Percentiles rank a stretch among this genome's conserved stretches.
phyloP scores from a whole-genome alignment of 2,329 filamentous ascomycete genomes.

The Fusarium mundagurra region DNA sequence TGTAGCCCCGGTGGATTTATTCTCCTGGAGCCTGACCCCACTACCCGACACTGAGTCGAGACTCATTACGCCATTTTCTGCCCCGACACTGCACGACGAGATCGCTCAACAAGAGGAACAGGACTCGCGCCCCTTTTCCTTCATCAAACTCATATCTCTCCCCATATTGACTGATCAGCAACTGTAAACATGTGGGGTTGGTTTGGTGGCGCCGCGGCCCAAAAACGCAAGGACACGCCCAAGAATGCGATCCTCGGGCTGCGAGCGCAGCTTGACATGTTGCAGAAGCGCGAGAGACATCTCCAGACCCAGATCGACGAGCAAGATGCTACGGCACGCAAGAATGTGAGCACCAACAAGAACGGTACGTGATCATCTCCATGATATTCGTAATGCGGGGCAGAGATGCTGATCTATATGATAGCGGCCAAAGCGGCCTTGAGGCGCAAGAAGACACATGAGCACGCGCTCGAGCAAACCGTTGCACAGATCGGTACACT shows the following conservation, averaged over 20 bases:
- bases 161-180: slow-evolving; percentile 10
- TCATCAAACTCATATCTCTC: not conserved
- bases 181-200: slow-evolving; percentile 76
- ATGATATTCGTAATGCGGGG: slow-evolving; percentile 16
- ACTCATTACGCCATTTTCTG: slow-evolving; percentile 39
- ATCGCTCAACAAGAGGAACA: slow-evolving; percentile 19
- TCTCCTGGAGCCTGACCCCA: slow-evolving; percentile 42
- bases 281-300: slow-evolving; percentile 95
- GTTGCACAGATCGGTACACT: slow-evolving; percentile 88
- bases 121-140: slow-evolving; percentile 16
- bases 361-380: slow-evolving; percentile 70
- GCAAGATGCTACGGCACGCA: slow-evolving; percentile 87
- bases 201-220: slow-evolving; percentile 85
- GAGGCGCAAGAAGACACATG: slow-evolving; percentile 92
- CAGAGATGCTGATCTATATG: slow-evolving; percentile 36
- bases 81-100: slow-evolving; percentile 22
- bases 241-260: slow-evolving; percentile 96
- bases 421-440: slow-evolving; percentile 89
- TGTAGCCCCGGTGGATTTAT: not conserved
- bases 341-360: slow-evolving; percentile 88
- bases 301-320: slow-evolving; percentile 92
- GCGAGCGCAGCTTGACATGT: slow-evolving; percentile 92
- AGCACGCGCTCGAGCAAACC: slow-evolving; percentile 92
- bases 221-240: slow-evolving; percentile 90
- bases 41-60: slow-evolving; percentile 35